Base-by-base conservation (phyloP, 2,329 filamentous ascomycete genomes). In the Chalaropsis ovoidea region DNA sequence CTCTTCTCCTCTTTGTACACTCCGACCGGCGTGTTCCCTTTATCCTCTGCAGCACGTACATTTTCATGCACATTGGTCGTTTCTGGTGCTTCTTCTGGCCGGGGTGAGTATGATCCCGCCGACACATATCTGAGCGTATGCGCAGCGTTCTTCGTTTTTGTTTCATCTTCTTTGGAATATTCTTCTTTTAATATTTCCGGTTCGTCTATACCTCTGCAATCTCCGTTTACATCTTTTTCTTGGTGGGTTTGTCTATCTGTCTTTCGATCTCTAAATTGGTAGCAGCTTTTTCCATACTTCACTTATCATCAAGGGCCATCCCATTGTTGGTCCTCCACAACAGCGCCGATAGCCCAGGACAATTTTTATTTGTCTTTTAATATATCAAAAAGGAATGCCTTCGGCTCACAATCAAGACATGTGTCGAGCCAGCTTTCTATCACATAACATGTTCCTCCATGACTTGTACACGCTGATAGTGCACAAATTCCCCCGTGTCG, bases 161-260 rank as follows among this genome's bases (percentile, higher is more conserved):
- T 61, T 60, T 19, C 22, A 15, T 22, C 17, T 24, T 42, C 35
- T 62, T 66, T 47, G 58, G 19, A 54, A 61, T 45, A 45, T 45
- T 62, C 60, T 45, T 61, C 8, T 58, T 58, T 58, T 58, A 58
- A 58, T 58, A 58, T 58, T 58, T 58, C 54, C 27, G 24, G 27
- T 3, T 31, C 15, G 27, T 35, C 27, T 4, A 62, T 27, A 62
- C 35, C 35, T 43, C 31, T 43, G 22, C 42, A 65, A 22, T 35
- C 10, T 22, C 1, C 24, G 15, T 22, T 13, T 52, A 45, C 58
- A 64, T 45, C 15, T 58, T 49, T 13, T 22, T 49, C 22, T 11
- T 22, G 42, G 24, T 45, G 47, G 22, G 31, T 64, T 47, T 64
- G 19, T 54, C 47, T 61, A 24, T 61, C 24, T 61, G 62, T 35